Evolutionary conservation across 345 rosid species (phyloP).

Genomic region (Brassica rapa): DNA sequence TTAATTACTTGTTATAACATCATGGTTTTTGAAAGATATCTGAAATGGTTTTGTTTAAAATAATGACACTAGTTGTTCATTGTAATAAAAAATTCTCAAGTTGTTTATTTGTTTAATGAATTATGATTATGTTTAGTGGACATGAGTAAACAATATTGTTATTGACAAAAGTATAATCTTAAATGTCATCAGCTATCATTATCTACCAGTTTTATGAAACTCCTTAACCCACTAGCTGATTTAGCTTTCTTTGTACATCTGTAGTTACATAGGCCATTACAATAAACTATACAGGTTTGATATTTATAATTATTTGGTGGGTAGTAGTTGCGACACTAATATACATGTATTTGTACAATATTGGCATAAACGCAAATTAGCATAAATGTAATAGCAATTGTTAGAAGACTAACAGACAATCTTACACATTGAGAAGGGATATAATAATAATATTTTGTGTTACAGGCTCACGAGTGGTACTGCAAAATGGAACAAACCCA

Average conservation of each 20-base stretch:
- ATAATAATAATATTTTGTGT: constrained; percentile 3
- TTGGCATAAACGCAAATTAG: background rate
- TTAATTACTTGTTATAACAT: background rate
- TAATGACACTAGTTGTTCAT: constrained; percentile 18
- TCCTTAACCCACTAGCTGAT: constrained; percentile 25
- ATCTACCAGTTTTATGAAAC: constrained; percentile 8
- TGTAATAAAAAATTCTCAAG: constrained; percentile 10
- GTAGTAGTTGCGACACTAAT: constrained; percentile 6
- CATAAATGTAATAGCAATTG: constrained; percentile 6
- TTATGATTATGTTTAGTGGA: background rate
- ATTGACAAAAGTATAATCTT: constrained; percentile 6
- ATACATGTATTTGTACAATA: background rate
- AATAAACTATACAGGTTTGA: constrained; percentile 26
- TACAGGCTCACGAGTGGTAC: constrained; percentile 44
- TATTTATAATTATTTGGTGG: background rate
- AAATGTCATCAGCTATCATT: constrained; percentile 25
- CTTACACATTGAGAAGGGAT: constrained; percentile 4
- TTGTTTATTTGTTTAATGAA: constrained; percentile 22
- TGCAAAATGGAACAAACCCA: constrained; percentile 40
- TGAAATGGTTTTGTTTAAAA: constrained; percentile 7
- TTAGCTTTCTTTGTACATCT: background rate
- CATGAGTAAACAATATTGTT: background rate
- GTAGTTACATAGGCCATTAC: background rate
- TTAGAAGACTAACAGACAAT: constrained; percentile 33
- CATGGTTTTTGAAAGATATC: background rate